phyloP scores from a whole-genome alignment of 805 yeast genomes.

The Ascoidea asiatica region DNA sequence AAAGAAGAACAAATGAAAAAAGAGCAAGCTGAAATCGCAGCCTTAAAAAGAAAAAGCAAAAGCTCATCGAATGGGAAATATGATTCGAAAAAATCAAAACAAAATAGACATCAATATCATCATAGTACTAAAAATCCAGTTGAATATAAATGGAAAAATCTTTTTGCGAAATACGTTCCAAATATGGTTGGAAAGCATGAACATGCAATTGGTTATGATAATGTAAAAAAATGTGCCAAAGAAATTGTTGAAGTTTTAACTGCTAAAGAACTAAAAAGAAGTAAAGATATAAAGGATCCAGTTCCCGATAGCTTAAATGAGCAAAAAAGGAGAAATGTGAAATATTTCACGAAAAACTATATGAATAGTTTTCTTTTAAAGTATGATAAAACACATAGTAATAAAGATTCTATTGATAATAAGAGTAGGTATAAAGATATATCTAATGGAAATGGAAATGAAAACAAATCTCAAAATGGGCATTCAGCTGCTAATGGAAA shows the following conservation, averaged over 20 bases:
- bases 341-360: not conserved
- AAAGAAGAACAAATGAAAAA: conserved; percentile 13
- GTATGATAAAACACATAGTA: not conserved
- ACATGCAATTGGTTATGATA: conserved; percentile 54
- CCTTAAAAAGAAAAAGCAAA: conserved; percentile 4
- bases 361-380: not conserved
- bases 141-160: conserved; percentile 22
- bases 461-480: no score
- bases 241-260: conserved; percentile 61
- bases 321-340: not conserved
- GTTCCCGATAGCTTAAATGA: not conserved
- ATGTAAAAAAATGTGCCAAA: conserved; percentile 62
- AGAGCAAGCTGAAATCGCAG: conserved; percentile 9
- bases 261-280: conserved; percentile 50
- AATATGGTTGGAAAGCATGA: conserved; percentile 60
- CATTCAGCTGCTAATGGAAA: no score
- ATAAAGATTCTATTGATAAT: no score
- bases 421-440: no score
- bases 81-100: no score
- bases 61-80: not conserved
- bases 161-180: conserved; percentile 68
- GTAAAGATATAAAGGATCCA: conserved; percentile 6
- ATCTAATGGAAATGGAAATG: no score
- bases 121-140: conserved; percentile 3
- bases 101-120: conserved; percentile 2